Base-by-base conservation (phyloP, 495 filamentous ascomycete genomes). In the Penicillium ochrochloron region DNA sequence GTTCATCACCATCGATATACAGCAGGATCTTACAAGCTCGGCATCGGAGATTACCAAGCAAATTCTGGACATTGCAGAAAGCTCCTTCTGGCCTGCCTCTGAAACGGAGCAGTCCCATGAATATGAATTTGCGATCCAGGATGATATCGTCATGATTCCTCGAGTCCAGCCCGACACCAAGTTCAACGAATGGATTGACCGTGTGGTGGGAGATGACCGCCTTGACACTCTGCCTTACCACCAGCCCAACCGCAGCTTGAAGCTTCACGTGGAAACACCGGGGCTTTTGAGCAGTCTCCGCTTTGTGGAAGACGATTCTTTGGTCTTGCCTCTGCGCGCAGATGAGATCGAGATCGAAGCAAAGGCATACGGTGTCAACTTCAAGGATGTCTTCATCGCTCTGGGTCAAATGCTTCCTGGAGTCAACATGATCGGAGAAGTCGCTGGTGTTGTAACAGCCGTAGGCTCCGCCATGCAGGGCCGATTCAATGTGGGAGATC, bases 311-410 rank as follows among this genome's bases (percentile, higher is more conserved):
- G 55, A 57, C 35, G 21, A 35, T 21, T 21, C 41, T 9, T 10
- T 51, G 6, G 14, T 27, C 5, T 46, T 42, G 12, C 33, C 54
- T n/a, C 33, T 57, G 5, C 33, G 54, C 54, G 33, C 19, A 2
- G 54, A 66, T 27, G 52, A 70, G 11, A 33, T 79, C 0, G 73
- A 77, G 33, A 65, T 79, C 5, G 44, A 70, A 17, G 66, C 76
- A 25, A 61, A 63, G 12, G 57, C 61, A 7, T 71, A 73, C 6
- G 80, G 81, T 5, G 27, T 84, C 5, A 83, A 83, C 67, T 80
- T 78, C 66, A 76, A 74, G 21, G 83, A 85, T 61, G 67, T 84
- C 5, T 55, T 55, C n/a, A 55, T 55, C 35, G 53, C 53, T 33
- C 53, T 55, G n/a, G 53, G 53, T 23, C 53, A 55, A 21, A 55